phyloP scores from a whole-genome alignment of 2,329 filamentous ascomycete genomes.

The Amauroascus niger region DNA sequence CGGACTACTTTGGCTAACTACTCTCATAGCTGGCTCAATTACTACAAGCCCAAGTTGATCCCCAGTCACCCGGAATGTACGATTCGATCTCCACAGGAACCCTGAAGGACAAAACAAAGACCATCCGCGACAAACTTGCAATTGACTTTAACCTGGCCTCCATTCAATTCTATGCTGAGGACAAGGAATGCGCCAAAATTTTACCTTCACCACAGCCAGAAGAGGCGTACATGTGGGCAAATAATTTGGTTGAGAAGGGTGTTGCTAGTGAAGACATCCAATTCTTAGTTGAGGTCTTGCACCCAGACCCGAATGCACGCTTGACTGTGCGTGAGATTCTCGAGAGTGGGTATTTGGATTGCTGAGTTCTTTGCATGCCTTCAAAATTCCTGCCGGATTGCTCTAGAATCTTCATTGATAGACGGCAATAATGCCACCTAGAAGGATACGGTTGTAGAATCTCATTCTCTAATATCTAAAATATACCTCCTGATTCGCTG shows the following conservation, averaged over 20 bases:
- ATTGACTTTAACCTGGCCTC: conserved; percentile 16
- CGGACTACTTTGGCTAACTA: neutral
- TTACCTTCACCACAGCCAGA: conserved; percentile 16
- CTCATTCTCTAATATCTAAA: too few relatives aligned
- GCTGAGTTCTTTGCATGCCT: neutral
- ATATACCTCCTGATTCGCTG: too few relatives aligned
- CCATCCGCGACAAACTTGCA: conserved; percentile 14
- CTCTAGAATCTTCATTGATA: too few relatives aligned
- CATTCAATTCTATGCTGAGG: conserved; percentile 15
- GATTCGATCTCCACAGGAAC: conserved; percentile 14
- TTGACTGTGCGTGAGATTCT: conserved; percentile 17
- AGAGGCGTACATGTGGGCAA: conserved; percentile 19
- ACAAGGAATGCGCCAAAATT: conserved; percentile 12
- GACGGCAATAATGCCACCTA: too few relatives aligned
- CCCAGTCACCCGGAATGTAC: conserved; percentile 17
- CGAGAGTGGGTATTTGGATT: conserved; percentile 16
- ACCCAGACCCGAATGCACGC: conserved; percentile 15
- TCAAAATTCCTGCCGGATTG: too few relatives aligned
- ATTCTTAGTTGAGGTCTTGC: conserved; percentile 16
- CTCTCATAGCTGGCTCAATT: conserved; percentile 15
- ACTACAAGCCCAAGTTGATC: conserved; percentile 16
- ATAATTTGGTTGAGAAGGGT: conserved; percentile 18
- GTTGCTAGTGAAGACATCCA: conserved; percentile 18
- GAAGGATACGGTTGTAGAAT: too few relatives aligned
- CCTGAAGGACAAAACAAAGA: conserved; percentile 14